These are phyloP conservation scores for Sechiopsis laciniata DNA, from an alignment of 306 rosid species.

Conservation along the genomic window DNA sequence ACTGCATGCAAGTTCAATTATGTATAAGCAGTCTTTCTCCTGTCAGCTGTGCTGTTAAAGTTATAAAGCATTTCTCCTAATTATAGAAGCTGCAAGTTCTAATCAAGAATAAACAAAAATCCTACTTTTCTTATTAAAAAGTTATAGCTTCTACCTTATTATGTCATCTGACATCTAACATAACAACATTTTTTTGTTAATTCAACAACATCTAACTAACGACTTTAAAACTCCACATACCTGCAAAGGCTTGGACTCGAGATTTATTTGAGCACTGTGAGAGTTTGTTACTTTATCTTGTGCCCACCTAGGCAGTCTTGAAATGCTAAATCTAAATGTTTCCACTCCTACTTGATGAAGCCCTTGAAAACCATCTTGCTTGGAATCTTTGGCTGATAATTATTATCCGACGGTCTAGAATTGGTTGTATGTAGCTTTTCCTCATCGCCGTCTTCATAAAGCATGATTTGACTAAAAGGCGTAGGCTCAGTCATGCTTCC, in stretches of 20 bases:
- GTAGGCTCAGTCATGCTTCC: conserved; percentile 35
- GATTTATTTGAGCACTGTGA: conserved; percentile 27
- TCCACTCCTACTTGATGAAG: conserved; percentile 31
- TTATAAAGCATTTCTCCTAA: conserved; percentile 2
- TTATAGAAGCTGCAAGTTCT: background rate
- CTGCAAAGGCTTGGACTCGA: conserved; percentile 37
- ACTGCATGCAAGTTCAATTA: background rate
- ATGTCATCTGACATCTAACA: conserved; percentile 1
- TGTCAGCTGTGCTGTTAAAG: background rate
- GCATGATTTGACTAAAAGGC: conserved; percentile 27
- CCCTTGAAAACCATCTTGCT: conserved; percentile 23
- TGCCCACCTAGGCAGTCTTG: conserved; percentile 81
- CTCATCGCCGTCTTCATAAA: conserved; percentile 34
- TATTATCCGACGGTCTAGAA: conserved; percentile 12
- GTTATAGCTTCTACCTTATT: background rate
- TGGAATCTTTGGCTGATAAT: conserved; percentile 25
- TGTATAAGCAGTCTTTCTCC: background rate
- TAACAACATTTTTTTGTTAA: no score
- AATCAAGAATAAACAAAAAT: conserved; percentile 4
- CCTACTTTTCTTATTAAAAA: conserved; percentile 11
- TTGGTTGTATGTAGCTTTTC: conserved; percentile 28
- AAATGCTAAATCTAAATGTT: conserved; percentile 58
- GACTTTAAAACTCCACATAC: conserved; percentile 24
- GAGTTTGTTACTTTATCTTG: conserved; percentile 43
- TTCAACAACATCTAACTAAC: background rate